Base-by-base conservation (phyloP, 148 eudicot species). In the Camellia sinensis region DNA sequence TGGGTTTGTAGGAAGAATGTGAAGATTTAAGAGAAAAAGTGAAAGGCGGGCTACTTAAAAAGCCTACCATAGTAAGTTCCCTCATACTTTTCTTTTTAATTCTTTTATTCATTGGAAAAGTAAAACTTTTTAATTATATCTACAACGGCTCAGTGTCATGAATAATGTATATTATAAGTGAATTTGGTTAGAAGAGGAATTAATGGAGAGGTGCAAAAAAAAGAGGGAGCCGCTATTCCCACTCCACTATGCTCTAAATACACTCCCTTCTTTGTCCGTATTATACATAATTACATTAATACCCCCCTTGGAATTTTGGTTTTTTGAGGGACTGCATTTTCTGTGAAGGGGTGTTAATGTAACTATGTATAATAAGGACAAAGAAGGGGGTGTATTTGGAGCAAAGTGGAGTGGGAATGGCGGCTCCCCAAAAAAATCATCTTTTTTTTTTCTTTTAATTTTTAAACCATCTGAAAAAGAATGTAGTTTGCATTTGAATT, bases 41-140 rank as follows among this genome's bases (percentile, higher is more conserved):
- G 74, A 87, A 85, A 74, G 81, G 61, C 46, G 94, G 94, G 64
- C 75, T 88, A 59, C 76, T 90, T n/a, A 81, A 74, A 74, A 87
- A 83, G 81, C 94, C 83, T 41, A 91, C 90, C 67, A 77, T 90
- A 40, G 97, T 92, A 89, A 87, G 97, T 72, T 77, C 54, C 79
- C 74, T 79, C 52, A 17, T 22, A 66, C 56, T 45, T 62, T 74
- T 40, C 22, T 56, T 10, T 48, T 45, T 21, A 46, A 17, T 15
- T 67, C 21, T 67, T 15, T 2, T 41, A 67, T 67, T 3, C 71
- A 67, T 19, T 48, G 52, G 52, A 48, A 79, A 57, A 9, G 18
- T 63, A 18, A n/a, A 41, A 48, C 43, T 61, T 43, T 22, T 71
- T 60, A n/a, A 4, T 21, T 59, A 50, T 41, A 60, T 72, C 65